Evolutionary conservation across 73 alveolate species (phyloP), one percentile per base, ranked within the genome.

Genomic region (Diophrys appendiculata): DNA sequence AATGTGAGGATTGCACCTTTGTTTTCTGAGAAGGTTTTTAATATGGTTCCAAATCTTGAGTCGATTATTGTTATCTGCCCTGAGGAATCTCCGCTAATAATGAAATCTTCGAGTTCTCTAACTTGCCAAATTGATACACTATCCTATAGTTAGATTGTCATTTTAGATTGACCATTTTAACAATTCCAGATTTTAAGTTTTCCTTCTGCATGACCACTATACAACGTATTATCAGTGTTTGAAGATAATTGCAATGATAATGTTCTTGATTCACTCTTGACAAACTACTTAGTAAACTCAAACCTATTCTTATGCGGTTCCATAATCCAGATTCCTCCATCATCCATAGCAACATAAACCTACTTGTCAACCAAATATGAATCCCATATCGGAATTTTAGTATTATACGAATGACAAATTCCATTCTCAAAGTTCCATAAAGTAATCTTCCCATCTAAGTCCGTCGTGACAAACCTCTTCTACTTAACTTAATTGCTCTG

Each of bases 61-160:
- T 93, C 98, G 86, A 91, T 84, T 60, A 93, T 78, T 28, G 85
- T 73, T 2, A 93, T 69, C 18, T 84, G 84, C 24, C 98, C 98
- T 31, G 54, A 33, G 52, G 95, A 82, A 77, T 90, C 97, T 31
- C 98, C 98, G 53, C 92, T 81, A 24, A 88, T 73, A 53, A 93
- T 67, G 80, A 32, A 81, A 68, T 84, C 78, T 29, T 72, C 53
- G 64, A 72, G 27, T 28, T 69, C 74, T 52, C 33, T 70, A 0
- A 85, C 60, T 31, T 43, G 55, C 93, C 93, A 85, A 24, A 85
- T 71, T 43, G 5, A 18, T 11, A 18, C 5, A 18, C 18, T 43
- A 11, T 43, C 60, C 5, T 18, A 11, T 43, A 43, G 60, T 11
- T 5, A 11, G 5, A 43, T 43, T 43, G 5, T 5, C 18, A 11